phyloP scores from a whole-genome alignment of 225 moss, liverwort and hornwort genomes.

The Polytrichum formosum region DNA sequence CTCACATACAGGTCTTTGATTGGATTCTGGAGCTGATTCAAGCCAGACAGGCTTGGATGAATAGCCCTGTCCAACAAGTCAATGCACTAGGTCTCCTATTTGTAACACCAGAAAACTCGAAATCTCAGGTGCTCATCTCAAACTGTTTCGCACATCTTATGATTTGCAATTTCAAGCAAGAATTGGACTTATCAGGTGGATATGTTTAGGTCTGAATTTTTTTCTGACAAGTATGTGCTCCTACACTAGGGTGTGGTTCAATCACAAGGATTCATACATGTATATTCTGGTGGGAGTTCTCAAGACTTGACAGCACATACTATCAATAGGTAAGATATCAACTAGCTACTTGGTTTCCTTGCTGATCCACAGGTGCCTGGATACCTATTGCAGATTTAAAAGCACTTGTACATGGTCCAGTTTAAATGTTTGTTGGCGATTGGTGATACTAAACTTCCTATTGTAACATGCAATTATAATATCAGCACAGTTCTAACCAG shows the following conservation, averaged over 20 bases:
- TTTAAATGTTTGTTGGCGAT: background rate
- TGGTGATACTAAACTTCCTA: background rate
- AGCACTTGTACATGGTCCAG: background rate
- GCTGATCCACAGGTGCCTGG: background rate
- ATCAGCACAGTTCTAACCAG: no score
- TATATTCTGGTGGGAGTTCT: slow-evolving; percentile 78
- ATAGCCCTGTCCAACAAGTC: slow-evolving; percentile 45
- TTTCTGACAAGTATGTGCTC: background rate
- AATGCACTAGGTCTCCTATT: slow-evolving; percentile 72
- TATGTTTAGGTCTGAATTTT: no score
- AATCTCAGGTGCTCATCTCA: slow-evolving; percentile 34
- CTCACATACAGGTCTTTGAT: slow-evolving; percentile 71
- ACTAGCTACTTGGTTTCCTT: background rate
- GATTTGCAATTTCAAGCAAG: background rate
- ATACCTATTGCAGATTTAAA: background rate
- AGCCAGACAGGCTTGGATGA: slow-evolving; percentile 77
- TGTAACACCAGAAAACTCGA: slow-evolving; percentile 45
- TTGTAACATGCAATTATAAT: background rate
- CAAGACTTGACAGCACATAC: slow-evolving; percentile 55
- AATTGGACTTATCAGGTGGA: background rate
- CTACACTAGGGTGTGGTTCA: slow-evolving; percentile 49
- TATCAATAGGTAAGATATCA: slow-evolving; percentile 37
- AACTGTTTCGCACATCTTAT: background rate
- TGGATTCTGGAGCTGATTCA: slow-evolving; percentile 98
- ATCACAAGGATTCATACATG: slow-evolving; percentile 84